A percentile compares a stretch with the other conserved stretches of the same genome.
phyloP scores from a whole-genome alignment of 441 rosid species.

The Metrosideros polymorpha region DNA sequence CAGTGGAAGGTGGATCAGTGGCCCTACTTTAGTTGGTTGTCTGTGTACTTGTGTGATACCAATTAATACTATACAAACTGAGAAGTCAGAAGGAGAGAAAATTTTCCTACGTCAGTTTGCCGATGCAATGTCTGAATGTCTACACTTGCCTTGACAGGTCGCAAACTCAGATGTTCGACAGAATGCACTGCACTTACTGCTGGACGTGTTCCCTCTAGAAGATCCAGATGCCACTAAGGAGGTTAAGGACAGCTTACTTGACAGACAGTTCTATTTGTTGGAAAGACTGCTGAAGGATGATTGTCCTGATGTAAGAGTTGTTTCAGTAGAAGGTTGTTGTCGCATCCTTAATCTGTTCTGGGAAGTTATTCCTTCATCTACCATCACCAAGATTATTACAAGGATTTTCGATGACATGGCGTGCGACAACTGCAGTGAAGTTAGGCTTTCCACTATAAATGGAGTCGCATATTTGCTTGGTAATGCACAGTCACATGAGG shows the following conservation, averaged over 20 bases:
- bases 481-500: conserved; percentile 84
- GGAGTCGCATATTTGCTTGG: conserved; percentile 83
- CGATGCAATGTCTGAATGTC: background rate
- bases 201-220: conserved; percentile 88
- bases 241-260: conserved; percentile 68
- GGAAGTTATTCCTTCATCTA: conserved; percentile 87
- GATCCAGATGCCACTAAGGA: conserved; percentile 91
- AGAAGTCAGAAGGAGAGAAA: background rate
- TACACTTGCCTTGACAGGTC: conserved; percentile 46
- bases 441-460: conserved; percentile 78
- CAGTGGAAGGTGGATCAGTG: background rate
- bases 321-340: conserved; percentile 94
- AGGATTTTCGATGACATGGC: conserved; percentile 66
- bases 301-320: conserved; percentile 79
- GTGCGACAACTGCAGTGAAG: conserved; percentile 65
- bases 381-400: conserved; percentile 66
- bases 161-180: conserved; percentile 93
- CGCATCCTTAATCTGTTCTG: conserved; percentile 83
- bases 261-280: conserved; percentile 76
- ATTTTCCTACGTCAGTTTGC: background rate
- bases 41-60: background rate
- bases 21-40: background rate
- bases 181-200: conserved; percentile 78
- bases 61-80: background rate
- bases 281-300: conserved; percentile 80